A percentile compares a stretch with the other conserved stretches of the same genome.
These are phyloP conservation scores for Phaeosphaeriaceae sp. DNA, from an alignment of 2,329 filamentous ascomycete species.

Conservation along the genomic window DNA sequence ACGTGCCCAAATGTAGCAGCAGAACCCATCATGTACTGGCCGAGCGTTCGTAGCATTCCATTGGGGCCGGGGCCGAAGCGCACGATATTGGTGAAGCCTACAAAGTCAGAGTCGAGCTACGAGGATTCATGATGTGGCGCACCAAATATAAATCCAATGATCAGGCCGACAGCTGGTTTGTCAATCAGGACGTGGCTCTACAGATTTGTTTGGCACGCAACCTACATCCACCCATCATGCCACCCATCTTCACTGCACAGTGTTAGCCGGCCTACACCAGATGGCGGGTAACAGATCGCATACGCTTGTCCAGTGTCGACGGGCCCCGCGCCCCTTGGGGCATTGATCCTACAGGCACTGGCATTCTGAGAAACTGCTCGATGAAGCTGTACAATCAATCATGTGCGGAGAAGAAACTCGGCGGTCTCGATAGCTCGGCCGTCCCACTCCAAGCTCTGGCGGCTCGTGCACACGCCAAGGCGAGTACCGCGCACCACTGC, in stretches of 20 bases:
- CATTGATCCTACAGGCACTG: slow-evolving; percentile 61
- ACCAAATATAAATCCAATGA: slow-evolving; percentile 99
- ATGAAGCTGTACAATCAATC: slow-evolving; percentile 10
- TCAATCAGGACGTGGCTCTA: slow-evolving; percentile 18
- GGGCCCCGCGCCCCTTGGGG: slow-evolving; percentile 58
- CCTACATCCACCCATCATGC: slow-evolving; percentile 98
- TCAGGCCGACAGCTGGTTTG: slow-evolving; percentile 82
- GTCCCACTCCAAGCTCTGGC: slow-evolving; percentile 9
- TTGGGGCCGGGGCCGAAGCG: slow-evolving; percentile 92
- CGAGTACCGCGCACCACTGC: slow-evolving; percentile 1
- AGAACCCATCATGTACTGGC: slow-evolving; percentile 96
- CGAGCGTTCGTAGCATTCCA: slow-evolving; percentile 90
- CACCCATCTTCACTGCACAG: slow-evolving; percentile 89
- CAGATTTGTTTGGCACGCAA: slow-evolving; percentile 29
- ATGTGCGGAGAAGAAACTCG: slow-evolving; percentile 24
- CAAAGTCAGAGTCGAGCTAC: slow-evolving; percentile 22
- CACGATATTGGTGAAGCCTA: slow-evolving; percentile 92
- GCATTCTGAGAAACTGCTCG: slow-evolving; percentile 54
- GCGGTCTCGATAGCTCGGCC: slow-evolving; percentile 13
- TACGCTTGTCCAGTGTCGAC: slow-evolving; percentile 76
- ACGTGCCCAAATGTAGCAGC: slow-evolving; percentile 93
- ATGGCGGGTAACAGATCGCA: slow-evolving; percentile 34
- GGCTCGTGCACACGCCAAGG: slow-evolving; percentile 18
- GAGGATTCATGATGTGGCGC: slow-evolving; percentile 35
- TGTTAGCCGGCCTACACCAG: slow-evolving; percentile 38